phyloP scores from a whole-genome alignment of 306 rosid species.

The Pueraria montana region DNA sequence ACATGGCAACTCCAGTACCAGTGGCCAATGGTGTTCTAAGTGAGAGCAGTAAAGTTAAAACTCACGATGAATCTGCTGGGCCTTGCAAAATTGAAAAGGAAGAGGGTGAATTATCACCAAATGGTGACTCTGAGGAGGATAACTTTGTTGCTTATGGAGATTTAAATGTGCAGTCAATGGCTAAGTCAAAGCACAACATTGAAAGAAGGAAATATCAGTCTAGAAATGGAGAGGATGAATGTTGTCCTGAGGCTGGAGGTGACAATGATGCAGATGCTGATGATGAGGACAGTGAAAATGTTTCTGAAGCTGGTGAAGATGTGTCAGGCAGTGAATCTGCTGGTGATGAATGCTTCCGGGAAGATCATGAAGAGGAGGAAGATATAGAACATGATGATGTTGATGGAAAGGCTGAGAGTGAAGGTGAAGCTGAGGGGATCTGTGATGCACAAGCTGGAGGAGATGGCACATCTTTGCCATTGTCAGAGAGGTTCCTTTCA shows the following conservation, averaged over 20 bases:
- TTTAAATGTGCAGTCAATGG: conserved; percentile 53
- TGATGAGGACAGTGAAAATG: conserved; percentile 94
- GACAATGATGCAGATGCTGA: conserved; percentile 94
- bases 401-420: conserved; percentile 96
- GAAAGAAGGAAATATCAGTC: conserved; percentile 68
- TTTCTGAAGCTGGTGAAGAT: conserved; percentile 91
- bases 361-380: conserved; percentile 84
- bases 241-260: conserved; percentile 68
- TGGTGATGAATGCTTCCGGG: conserved; percentile 88
- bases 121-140: conserved; percentile 86
- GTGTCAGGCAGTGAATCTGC: conserved; percentile 94
- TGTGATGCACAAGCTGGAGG: conserved; percentile 79
- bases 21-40: conserved; percentile 62
- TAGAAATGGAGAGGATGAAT: conserved; percentile 63
- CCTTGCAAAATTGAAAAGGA: conserved; percentile 87
- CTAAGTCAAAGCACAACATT: conserved; percentile 58
- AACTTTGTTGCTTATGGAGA: conserved; percentile 75
- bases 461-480: conserved; percentile 70
- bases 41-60: conserved; percentile 64
- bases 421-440: conserved; percentile 94
- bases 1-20: conserved; percentile 50
- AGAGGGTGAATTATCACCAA: conserved; percentile 98
- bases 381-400: conserved; percentile 80
- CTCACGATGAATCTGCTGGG: conserved; percentile 68
- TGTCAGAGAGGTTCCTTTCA: conserved; percentile 77